Evolutionary conservation across 2,329 filamentous ascomycete genomes (phyloP).

Genomic region (Scedosporium apiospermum): DNA sequence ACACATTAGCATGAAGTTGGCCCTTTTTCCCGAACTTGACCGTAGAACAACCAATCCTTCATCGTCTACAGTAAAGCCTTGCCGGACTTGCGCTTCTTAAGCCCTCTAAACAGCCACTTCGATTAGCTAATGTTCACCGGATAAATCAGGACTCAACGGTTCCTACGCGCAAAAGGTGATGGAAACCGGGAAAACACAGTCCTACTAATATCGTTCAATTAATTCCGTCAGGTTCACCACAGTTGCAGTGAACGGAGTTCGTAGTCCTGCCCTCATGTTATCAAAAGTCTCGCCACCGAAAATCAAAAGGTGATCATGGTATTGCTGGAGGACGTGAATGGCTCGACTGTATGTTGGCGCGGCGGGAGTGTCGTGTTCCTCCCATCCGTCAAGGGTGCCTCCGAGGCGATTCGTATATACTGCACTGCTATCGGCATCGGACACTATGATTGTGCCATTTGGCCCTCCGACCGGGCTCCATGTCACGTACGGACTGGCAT

Average conservation of each 20-base stretch:
- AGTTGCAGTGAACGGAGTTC: neutral
- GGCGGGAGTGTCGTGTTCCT: slow-evolving; percentile 23
- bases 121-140: neutral
- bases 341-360: slow-evolving; percentile 26
- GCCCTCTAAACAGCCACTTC: neutral
- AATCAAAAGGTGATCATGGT: slow-evolving; percentile 27
- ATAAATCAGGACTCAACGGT: neutral
- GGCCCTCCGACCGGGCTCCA: slow-evolving; percentile 33
- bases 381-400: slow-evolving; percentile 26
- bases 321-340: slow-evolving; percentile 23
- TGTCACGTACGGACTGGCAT: slow-evolving; percentile 31
- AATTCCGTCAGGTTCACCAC: neutral
- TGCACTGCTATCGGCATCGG: slow-evolving; percentile 22
- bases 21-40: neutral
- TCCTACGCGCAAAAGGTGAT: neutral
- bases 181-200: neutral
- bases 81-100: neutral
- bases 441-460: slow-evolving; percentile 35
- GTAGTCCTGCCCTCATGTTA: slow-evolving; percentile 2
- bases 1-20: neutral
- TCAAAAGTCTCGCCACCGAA: slow-evolving; percentile 24
- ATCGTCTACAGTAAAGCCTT: neutral
- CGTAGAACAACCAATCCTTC: neutral
- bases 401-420: slow-evolving; percentile 33
- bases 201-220: neutral